phyloP scores from a whole-genome alignment of 2,329 filamentous ascomycete species.

The Graphilbum ipis-grandicollis region DNA sequence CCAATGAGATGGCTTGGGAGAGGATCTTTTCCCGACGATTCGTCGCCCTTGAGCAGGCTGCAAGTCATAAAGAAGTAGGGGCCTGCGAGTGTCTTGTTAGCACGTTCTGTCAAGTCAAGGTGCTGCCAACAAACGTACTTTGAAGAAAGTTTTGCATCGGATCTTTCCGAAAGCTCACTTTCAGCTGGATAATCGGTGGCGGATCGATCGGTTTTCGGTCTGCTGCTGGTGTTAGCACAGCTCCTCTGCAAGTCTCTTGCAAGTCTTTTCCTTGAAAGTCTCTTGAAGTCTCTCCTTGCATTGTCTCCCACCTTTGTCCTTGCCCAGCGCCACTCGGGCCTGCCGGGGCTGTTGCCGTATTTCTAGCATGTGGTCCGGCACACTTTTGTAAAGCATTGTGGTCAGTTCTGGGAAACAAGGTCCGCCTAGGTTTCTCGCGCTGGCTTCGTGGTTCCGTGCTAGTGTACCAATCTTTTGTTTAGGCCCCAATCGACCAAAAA shows the following conservation, averaged over 20 bases:
- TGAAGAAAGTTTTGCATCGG: constrained; percentile 29
- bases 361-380: constrained; percentile 14
- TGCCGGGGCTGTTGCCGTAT: constrained; percentile 50
- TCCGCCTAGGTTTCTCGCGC: too few species aligned
- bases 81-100: too few species aligned
- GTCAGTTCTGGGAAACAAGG: not conserved
- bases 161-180: constrained; percentile 27
- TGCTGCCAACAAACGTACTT: constrained; percentile 43
- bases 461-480: too few species aligned
- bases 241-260: not conserved
- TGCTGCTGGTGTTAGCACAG: constrained; percentile 14
- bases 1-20: constrained; percentile 44
- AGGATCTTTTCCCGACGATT: constrained; percentile 20
- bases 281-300: not conserved
- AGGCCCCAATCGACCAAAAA: too few species aligned
- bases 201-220: constrained; percentile 80
- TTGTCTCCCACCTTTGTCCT: constrained; percentile 49
- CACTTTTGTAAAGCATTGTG: constrained; percentile 4
- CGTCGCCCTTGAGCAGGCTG: constrained; percentile 22
- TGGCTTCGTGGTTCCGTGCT: too few species aligned
- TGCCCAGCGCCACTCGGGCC: constrained; percentile 51
- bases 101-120: too few species aligned
- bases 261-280: too few species aligned
- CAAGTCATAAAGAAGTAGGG: constrained; percentile 32
- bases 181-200: constrained; percentile 64